Conservation (phyloP, 345 rosid genomes). For the Cardamine resedifolia region DNA sequence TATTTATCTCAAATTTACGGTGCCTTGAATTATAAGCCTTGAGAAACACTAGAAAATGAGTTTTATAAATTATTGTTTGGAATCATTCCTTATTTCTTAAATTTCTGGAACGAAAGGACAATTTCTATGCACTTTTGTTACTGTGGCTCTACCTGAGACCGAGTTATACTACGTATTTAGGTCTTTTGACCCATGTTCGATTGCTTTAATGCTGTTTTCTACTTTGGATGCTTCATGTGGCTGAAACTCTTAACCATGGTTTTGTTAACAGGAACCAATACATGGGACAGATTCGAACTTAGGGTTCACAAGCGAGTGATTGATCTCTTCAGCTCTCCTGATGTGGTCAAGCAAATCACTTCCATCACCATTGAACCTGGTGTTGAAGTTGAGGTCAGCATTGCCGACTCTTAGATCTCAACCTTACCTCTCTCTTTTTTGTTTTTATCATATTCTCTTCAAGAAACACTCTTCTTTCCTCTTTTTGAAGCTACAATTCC, state of each 20-base stretch:
- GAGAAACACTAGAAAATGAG: neutral
- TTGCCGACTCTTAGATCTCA: conserved; percentile 40
- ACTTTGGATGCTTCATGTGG: too few species aligned
- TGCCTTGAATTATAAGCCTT: neutral
- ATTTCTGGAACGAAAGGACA: too few species aligned
- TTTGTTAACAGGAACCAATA: conserved; percentile 51
- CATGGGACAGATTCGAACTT: conserved; percentile 60
- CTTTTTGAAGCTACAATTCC: neutral
- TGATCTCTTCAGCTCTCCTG: conserved; percentile 59
- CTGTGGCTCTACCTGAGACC: neutral
- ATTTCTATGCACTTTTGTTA: too few species aligned
- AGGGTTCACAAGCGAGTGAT: conserved; percentile 60
- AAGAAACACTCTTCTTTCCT: neutral
- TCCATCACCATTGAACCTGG: conserved; percentile 64
- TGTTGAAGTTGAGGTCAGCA: conserved; percentile 63
- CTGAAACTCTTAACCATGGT: neutral
- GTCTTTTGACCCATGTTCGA: too few species aligned
- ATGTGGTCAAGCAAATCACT: conserved; percentile 64
- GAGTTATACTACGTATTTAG: too few species aligned
- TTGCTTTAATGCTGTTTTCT: too few species aligned
- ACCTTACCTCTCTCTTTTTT: neutral
- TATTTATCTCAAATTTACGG: neutral
- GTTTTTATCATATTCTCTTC: neutral
- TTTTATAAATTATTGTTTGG: neutral
- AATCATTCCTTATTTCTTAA: neutral